These are phyloP conservation scores for Paecilomyces variotii DNA, from an alignment of 2,329 filamentous ascomycete species.

Conservation along the genomic window DNA sequence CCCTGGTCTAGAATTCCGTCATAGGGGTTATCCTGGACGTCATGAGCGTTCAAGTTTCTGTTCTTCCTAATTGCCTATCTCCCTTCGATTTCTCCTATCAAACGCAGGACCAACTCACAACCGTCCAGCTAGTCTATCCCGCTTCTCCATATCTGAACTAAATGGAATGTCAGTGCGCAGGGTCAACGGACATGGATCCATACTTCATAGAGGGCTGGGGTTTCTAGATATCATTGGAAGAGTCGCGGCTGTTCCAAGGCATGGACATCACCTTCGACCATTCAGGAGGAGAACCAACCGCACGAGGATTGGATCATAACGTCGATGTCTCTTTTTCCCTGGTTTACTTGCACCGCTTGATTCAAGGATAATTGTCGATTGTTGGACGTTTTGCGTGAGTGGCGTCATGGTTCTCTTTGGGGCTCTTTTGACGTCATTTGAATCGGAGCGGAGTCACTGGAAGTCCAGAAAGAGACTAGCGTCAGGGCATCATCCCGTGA, in stretches of 20 bases:
- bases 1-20: conserved; percentile 4
- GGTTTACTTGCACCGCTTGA: neutral
- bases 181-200: neutral
- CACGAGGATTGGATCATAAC: neutral
- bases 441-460: neutral
- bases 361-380: neutral
- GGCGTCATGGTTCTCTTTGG: neutral
- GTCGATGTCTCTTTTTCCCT: neutral
- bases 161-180: neutral
- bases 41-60: neutral
- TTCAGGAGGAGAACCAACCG: neutral
- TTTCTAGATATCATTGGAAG: neutral
- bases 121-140: neutral
- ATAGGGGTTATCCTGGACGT: conserved; percentile 1
- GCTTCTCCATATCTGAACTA: neutral
- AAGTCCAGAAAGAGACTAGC: neutral
- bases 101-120: neutral
- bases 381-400: neutral
- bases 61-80: neutral
- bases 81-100: neutral
- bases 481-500: neutral
- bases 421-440: neutral
- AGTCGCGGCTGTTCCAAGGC: neutral
- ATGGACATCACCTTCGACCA: neutral
- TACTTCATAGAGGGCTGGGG: neutral